Evolutionary conservation across 257 asterid genomes (phyloP).

Genomic region (Parsonsia alboflavescens): DNA sequence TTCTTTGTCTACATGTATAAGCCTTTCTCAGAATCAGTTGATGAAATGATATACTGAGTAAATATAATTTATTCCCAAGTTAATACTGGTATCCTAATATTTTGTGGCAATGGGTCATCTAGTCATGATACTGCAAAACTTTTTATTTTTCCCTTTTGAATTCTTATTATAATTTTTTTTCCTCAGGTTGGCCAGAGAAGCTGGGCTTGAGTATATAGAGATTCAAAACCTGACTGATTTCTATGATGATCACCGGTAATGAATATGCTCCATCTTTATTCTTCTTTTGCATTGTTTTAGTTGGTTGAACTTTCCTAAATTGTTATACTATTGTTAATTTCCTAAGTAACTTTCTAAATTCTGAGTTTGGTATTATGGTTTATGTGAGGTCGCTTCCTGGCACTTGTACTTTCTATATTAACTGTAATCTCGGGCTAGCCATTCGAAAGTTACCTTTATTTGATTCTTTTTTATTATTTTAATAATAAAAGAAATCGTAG

Average conservation of each 20-base stretch:
- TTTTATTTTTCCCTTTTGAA: neutral
- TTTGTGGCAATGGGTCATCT: neutral
- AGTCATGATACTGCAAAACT: neutral
- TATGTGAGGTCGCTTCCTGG: neutral
- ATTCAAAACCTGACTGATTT: constrained; percentile 90
- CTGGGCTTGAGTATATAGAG: constrained; percentile 87
- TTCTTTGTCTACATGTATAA: constrained; percentile 7
- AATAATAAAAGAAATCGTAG: too few relatives aligned
- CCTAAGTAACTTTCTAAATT: neutral
- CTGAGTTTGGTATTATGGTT: neutral
- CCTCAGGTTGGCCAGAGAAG: constrained; percentile 94
- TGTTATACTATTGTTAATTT: neutral
- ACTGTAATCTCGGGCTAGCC: neutral
- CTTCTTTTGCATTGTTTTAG: neutral
- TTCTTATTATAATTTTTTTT: constrained; percentile 17
- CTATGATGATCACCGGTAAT: constrained; percentile 84
- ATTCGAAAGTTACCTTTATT: too few relatives aligned
- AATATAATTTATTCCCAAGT: neutral
- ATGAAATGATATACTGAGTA: neutral
- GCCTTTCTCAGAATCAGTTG: neutral
- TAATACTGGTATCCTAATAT: neutral
- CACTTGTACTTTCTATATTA: neutral
- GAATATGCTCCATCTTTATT: neutral
- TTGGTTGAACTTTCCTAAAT: neutral
- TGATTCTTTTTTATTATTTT: too few relatives aligned